These are phyloP conservation scores for Basipetospora chlamydospora DNA, from an alignment of 2,329 filamentous ascomycete species.

Conservation along the genomic window DNA sequence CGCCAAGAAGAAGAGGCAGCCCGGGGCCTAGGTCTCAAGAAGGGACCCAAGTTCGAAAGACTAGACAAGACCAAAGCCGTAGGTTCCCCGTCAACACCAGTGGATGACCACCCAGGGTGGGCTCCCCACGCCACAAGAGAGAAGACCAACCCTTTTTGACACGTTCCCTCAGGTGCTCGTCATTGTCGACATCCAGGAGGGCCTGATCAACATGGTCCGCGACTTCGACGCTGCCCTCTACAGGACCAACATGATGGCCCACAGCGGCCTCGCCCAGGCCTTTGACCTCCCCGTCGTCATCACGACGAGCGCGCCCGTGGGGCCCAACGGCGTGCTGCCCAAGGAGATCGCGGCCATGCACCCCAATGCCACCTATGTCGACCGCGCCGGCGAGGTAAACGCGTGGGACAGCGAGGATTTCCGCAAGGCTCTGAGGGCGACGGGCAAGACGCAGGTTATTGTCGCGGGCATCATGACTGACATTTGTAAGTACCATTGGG, in stretches of 20 bases:
- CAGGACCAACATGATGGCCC: conserved; percentile 52
- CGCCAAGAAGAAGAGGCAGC: background rate
- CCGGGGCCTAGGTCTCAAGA: too few species aligned
- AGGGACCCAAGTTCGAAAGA: conserved; percentile 17
- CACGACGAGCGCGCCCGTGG: conserved; percentile 48
- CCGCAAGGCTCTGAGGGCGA: conserved; percentile 46
- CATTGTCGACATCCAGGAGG: conserved; percentile 23
- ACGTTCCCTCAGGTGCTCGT: conserved; percentile 16
- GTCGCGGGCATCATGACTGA: conserved; percentile 60
- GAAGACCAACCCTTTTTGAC: too few species aligned
- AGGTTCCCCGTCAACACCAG: background rate
- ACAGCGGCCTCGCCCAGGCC: conserved; percentile 48
- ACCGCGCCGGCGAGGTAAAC: conserved; percentile 57
- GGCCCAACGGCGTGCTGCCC: conserved; percentile 57
- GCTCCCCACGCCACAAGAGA: background rate
- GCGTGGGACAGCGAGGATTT: conserved; percentile 66
- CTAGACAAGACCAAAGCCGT: conserved; percentile 19
- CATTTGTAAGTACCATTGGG: conserved; percentile 46
- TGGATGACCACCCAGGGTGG: background rate
- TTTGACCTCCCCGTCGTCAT: conserved; percentile 57
- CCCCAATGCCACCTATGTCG: conserved; percentile 50
- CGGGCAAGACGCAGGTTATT: conserved; percentile 55
- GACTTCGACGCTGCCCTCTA: conserved; percentile 54
- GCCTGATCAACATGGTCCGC: conserved; percentile 30
- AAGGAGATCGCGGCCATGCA: conserved; percentile 56